A percentile compares a stretch with the other conserved stretches of the same genome.
Evolutionary conservation across 768 basidiomycete genomes (phyloP).

Genomic region (Boletellus emodensis): DNA sequence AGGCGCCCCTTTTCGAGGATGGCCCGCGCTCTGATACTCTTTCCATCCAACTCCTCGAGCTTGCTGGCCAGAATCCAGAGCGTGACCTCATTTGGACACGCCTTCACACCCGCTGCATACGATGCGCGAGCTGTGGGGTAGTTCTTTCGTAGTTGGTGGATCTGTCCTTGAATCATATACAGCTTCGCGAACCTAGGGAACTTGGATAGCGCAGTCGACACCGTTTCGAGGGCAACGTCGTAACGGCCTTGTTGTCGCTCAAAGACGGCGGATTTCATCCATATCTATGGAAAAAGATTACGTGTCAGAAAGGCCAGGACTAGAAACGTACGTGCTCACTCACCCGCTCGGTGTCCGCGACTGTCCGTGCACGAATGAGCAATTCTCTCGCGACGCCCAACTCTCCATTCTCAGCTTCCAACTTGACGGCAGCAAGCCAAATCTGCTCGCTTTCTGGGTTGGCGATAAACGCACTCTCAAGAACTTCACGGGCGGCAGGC

Average conservation of each 20-base stretch:
- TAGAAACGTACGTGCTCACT: conserved; percentile 27
- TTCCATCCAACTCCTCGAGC: conserved; percentile 86
- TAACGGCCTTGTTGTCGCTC: conserved; percentile 84
- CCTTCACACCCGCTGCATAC: conserved; percentile 80
- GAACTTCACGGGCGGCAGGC: conserved; percentile 82
- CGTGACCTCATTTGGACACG: conserved; percentile 78
- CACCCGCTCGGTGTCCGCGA: conserved; percentile 90
- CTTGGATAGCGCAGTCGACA: conserved; percentile 69
- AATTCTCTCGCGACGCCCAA: conserved; percentile 81
- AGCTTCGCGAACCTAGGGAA: conserved; percentile 90
- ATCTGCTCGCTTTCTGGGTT: conserved; percentile 97
- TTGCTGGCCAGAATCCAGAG: conserved; percentile 88
- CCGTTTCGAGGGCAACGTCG: conserved; percentile 68
- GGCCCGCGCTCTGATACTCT: conserved; percentile 89
- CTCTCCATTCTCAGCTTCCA: conserved; percentile 95
- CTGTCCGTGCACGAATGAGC: conserved; percentile 81
- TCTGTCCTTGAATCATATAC: conserved; percentile 97
- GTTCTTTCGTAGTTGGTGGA: conserved; percentile 63
- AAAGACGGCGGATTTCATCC: conserved; percentile 98
- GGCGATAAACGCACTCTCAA: conserved; percentile 86
- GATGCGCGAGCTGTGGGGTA: conserved; percentile 68
- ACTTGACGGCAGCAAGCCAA: conserved; percentile 95
- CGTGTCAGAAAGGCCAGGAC: neutral
- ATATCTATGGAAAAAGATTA: conserved; percentile 63
- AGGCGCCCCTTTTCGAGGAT: conserved; percentile 87